Evolutionary conservation across 768 basidiomycete species (phyloP), one percentile per base, ranked within the genome.

Genomic region (Mycena vulgaris): DNA sequence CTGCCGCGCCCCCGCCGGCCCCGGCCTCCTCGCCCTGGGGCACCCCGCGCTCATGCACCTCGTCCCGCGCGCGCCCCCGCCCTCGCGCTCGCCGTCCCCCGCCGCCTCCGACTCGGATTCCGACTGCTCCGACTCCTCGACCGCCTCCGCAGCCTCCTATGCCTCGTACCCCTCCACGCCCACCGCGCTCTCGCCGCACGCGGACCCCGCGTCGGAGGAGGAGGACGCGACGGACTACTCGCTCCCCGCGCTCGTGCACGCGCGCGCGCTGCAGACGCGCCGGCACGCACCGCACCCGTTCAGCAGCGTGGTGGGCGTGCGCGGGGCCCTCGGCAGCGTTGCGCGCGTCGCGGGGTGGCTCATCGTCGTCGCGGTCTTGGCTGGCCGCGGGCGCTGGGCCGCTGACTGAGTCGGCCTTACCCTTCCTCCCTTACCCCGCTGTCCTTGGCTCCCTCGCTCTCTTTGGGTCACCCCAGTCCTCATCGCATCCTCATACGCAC

Each of bases 221-320:
- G 56, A 58, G 27, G 65, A 66, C 35, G 9, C 6, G 11, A 59
- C 48, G 21, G 49, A 59, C 57, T 66, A 37, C 57, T 59, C 57
- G 16, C 48, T 66, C 57, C 47, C 57, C 37, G 65, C 65, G 33
- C 58, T 66, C 27, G 28, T 51, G 10, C 48, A 10, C 47, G 65
- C 57, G 35, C 65, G 57, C 49, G 65, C 65, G 9, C 65, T 66
- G 6, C 65, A 66, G 49, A 49, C 57, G n/a, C 65, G 57, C 37
- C 49, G 65, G 37, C 65, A 66, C 57, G 40, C 49, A 5, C 25
- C 56, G 23, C 56, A 66, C 37, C 55, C 42, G 47, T 33, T 66
- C 25, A 14, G 25, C 11, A 28, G 33, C 47, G 55, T 66, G n/a
- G 19, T 58, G 19, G 55, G 64, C 55, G 55, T 49, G 31, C 64